Evolutionary conservation across 2,329 filamentous ascomycete genomes (phyloP), one percentile per base, ranked within the genome.

Genomic region (Ceratocystis colombiana): DNA sequence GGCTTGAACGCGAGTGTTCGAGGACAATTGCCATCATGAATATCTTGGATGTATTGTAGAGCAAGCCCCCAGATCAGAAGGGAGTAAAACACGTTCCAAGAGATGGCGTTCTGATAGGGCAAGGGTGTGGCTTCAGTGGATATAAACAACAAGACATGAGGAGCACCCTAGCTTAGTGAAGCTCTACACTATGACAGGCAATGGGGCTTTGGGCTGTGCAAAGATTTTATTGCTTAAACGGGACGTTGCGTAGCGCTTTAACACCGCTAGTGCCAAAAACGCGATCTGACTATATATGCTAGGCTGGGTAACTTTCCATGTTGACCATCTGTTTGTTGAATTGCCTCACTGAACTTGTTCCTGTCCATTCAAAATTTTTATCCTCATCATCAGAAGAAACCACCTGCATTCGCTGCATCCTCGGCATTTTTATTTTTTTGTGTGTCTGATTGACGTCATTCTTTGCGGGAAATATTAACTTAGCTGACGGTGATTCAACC

Each of bases 71-170:
- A 22, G 10, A 12, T 48, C 17, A 10, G 25, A 46, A 48, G 61
- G 44, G 61, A 63, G 25, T 50, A 7, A 25, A 48, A 22, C 44
- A 66, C 65, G 46, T 66, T 66, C 30, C 44, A 12, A 22, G 33
- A 44, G 45, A 62, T 66, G 33, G 65, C 28, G 15, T 44, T 66
- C 5, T 66, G 44, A 66, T 66, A 66, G 65, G 65, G 37, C 59
- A 48, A 63, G 55, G 55, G 20, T 59, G 22, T 17, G 25, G 28
- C 55, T 59, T 59, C 55, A 37, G 55, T 59, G 55, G 55, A 37
- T 28, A 33, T n/a, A 3, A n/a, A 17, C 17, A 41, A 41, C 3
- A 12, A 41, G 10, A 41, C 37, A 37, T 30, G 8, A 33, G 28
- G 17, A 37, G 17, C 7, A 59, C 55, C 48, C 48, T 28, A 59